Conservation (phyloP, 176 grass and related monocot species). For the Carex kokanica region DNA sequence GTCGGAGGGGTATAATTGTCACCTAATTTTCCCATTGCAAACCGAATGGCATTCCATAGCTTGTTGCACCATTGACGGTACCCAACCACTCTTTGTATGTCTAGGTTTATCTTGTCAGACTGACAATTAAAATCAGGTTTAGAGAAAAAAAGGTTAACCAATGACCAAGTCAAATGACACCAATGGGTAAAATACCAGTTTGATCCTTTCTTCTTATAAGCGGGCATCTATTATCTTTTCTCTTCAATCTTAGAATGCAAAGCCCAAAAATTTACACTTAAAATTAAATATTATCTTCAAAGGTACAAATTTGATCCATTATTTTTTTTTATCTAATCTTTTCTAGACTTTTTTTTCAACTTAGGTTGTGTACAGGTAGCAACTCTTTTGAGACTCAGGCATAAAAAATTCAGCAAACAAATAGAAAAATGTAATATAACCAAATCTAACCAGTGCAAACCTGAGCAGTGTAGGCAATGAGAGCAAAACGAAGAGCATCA, state of each 20-base stretch:
- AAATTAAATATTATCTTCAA: not conserved
- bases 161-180: not conserved
- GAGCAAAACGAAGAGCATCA: constrained; percentile 81
- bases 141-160: not conserved
- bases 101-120: constrained; percentile 91
- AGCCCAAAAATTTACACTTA: not conserved
- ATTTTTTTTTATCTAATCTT: not conserved
- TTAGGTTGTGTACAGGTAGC: too few relatives aligned
- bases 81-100: constrained; percentile 79
- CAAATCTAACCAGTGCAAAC: constrained; percentile 27
- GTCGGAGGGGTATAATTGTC: constrained; percentile 60
- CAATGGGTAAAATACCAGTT: not conserved
- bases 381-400: not conserved
- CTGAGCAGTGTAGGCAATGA: constrained; percentile 79
- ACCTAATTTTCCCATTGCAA: constrained; percentile 83
- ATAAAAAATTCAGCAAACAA: constrained; percentile 17
- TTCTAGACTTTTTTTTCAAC: not conserved
- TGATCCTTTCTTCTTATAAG: not conserved
- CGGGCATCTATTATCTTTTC: not conserved
- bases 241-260: not conserved
- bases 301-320: not conserved
- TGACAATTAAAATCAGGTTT: constrained; percentile 20
- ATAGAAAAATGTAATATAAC: not conserved
- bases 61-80: constrained; percentile 95
- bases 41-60: constrained; percentile 90